Evolutionary conservation across 164 flowering plant species (phyloP).

Genomic region (Magnolia sinica): DNA sequence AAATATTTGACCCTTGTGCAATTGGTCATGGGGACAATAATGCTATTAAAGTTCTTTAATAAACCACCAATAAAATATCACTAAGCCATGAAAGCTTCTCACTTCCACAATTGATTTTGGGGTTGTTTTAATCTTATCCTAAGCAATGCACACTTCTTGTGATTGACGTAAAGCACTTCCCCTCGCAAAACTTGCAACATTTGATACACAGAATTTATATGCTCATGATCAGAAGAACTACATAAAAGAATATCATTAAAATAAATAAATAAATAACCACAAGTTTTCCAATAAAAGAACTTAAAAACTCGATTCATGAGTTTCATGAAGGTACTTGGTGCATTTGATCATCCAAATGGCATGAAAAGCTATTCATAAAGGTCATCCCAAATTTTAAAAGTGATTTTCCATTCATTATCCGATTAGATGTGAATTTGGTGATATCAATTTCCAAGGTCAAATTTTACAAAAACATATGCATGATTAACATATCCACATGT

Average conservation of each 20-base stretch:
- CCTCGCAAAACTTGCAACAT: neutral
- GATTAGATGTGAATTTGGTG: neutral
- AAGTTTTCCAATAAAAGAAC: neutral
- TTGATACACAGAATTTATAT: neutral
- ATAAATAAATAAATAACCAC: neutral
- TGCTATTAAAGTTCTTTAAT: neutral
- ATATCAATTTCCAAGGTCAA: neutral
- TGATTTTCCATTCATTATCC: neutral
- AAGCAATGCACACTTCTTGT: slow-evolving; percentile 1
- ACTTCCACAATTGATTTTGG: neutral
- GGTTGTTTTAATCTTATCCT: neutral
- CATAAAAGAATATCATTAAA: neutral
- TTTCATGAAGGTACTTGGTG: neutral
- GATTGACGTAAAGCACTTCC: neutral
- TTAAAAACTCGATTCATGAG: neutral
- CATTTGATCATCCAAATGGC: neutral
- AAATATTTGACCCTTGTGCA: neutral
- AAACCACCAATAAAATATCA: neutral
- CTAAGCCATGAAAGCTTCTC: slow-evolving; percentile 4
- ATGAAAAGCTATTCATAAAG: neutral
- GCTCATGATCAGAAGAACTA: neutral
- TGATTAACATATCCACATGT: neutral
- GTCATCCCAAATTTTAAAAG: neutral
- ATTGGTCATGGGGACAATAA: neutral
- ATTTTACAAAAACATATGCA: neutral